Evolutionary conservation across 1,284 basidiomycete genomes (phyloP), one percentile per base, ranked within the genome.

Genomic region (Limonomyces culmigenus): DNA sequence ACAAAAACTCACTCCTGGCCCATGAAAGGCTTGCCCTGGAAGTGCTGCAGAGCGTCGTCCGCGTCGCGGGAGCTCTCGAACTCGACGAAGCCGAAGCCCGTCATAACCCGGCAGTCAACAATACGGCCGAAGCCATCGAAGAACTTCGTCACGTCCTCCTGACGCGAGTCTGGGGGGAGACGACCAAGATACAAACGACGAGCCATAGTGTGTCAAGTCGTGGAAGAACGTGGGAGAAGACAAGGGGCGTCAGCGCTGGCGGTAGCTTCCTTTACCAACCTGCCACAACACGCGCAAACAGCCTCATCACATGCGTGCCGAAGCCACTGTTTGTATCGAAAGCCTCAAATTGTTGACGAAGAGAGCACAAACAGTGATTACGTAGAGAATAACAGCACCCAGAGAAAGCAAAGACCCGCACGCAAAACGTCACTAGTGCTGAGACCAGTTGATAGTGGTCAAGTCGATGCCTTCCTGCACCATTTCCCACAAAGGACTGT

Each of bases 381-480:
- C 41, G 42, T 38, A 37, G 38, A 36, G 40, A 39, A 37, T 29
- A 29, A 25, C 36, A 34, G 36, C n/a, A n/a, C n/a, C n/a, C n/a
- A n/a, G n/a, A n/a, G n/a, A n/a, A n/a, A n/a, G n/a, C n/a, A n/a
- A n/a, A n/a, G n/a, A n/a, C n/a, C n/a, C n/a, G n/a, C n/a, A n/a
- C 32, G n/a, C 23, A 34, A 35, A 13, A 17, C 16, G 17, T 12
- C 17, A 20, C 55, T 50, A 72, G 43, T 72, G 69, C 47, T 75
- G 81, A 32, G 81, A 79, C 92, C 92, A 97, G 53, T 95, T 71
- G 51, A 98, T 95, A 16, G 77, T 67, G 52, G 75, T 86, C 47
- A 97, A 72, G 52, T 97, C 92, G 38, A 98, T 89, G 30, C 93
- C 95, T 52, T 95, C 92, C 57, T 93, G 87, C 11, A 95, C 87